Conservation (phyloP, 108 stramenopile genomes). For the Epithemia pelagica region DNA sequence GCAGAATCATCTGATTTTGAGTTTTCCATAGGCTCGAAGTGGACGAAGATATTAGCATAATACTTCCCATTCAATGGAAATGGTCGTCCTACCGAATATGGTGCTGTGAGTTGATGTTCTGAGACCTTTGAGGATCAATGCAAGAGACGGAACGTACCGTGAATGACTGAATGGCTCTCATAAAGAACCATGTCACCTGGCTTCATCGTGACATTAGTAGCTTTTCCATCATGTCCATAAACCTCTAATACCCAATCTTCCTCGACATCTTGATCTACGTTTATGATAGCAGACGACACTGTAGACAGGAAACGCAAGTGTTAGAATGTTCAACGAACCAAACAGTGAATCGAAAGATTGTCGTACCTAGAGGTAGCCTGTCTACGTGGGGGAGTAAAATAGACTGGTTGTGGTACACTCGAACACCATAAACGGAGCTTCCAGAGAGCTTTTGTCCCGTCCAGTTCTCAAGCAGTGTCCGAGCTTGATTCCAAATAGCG, state of each 20-base stretch:
- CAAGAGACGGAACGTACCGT: slow-evolving; percentile 68
- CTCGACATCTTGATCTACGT: slow-evolving; percentile 86
- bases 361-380: slow-evolving; percentile 49
- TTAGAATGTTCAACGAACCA: too few species aligned
- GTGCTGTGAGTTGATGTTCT: too few species aligned
- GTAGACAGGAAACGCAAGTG: too few species aligned
- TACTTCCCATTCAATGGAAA: slow-evolving; percentile 78
- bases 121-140: not conserved
- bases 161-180: slow-evolving; percentile 83
- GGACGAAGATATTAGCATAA: slow-evolving; percentile 43
- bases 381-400: slow-evolving; percentile 86
- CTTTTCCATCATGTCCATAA: slow-evolving; percentile 79
- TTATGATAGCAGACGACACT: slow-evolving; percentile 60
- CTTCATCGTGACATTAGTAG: slow-evolving; percentile 75
- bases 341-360: not conserved
- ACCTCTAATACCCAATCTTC: slow-evolving; percentile 92
- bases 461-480: slow-evolving; percentile 82
- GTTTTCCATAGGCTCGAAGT: slow-evolving; percentile 56
- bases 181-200: slow-evolving; percentile 90
- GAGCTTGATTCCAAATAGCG: slow-evolving; percentile 48
- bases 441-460: slow-evolving; percentile 64
- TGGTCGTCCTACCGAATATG: slow-evolving; percentile 71
- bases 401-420: slow-evolving; percentile 64
- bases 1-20: slow-evolving; percentile 10
- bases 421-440: slow-evolving; percentile 83